Conservation (phyloP, 306 rosid species). For the Erythrophleum fordii region DNA sequence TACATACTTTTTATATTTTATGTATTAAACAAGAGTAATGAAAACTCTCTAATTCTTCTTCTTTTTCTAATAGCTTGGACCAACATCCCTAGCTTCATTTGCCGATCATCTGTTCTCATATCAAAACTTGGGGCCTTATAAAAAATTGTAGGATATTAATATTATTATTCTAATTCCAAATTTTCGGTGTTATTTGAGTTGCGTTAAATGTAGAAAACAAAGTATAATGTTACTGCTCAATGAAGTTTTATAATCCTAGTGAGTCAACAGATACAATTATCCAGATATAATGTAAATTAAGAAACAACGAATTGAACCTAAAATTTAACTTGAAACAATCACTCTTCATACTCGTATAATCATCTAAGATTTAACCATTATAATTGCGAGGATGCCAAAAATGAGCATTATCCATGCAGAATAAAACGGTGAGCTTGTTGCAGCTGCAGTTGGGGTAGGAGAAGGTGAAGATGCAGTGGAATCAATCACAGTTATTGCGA, state of each 20-base stretch:
- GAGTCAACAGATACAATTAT: not conserved
- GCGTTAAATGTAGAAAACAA: not conserved
- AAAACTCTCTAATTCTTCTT: too few species aligned
- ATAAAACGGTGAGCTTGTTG: not conserved
- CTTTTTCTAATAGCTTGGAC: too few species aligned
- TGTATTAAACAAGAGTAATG: too few species aligned
- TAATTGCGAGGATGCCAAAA: slow-evolving; percentile 4
- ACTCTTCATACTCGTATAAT: not conserved
- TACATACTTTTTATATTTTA: too few species aligned
- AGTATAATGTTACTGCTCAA: not conserved
- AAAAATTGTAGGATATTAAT: too few species aligned
- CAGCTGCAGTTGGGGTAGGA: not conserved
- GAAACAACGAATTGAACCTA: not conserved
- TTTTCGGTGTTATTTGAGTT: too few species aligned
- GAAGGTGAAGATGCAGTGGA: not conserved
- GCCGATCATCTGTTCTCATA: too few species aligned
- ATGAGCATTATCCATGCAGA: not conserved
- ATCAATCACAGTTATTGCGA: slow-evolving; percentile 43
- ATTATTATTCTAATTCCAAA: too few species aligned
- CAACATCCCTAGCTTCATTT: too few species aligned
- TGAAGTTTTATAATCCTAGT: not conserved
- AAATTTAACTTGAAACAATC: not conserved
- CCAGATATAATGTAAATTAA: not conserved
- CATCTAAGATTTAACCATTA: not conserved
- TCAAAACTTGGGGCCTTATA: too few species aligned